Evolutionary conservation across 768 basidiomycete species (phyloP), one percentile per base, ranked within the genome.

Genomic region (Termitomyces sp.): DNA sequence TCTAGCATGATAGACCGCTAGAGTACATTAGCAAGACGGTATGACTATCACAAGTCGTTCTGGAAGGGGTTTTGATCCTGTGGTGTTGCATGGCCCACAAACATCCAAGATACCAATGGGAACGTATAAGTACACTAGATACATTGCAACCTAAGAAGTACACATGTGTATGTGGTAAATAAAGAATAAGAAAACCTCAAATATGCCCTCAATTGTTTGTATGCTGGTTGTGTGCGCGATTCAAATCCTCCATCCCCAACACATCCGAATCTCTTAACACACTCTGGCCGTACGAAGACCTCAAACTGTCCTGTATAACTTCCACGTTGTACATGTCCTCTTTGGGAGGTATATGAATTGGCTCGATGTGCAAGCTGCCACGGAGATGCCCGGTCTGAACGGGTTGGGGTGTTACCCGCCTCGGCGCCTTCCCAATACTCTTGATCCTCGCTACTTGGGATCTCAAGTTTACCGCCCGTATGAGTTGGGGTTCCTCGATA

Each of bases 1-100:
- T 79, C 80, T 10, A 80, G 76, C 5, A 82, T 83, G 82, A 72
- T 83, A 24, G 82, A 82, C 54, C 73, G 78, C 33, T 71, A 33
- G 37, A 33, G 8, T 55, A 27, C 16, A 34, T 46, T 0, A 24
- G 16, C 0, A 7, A 34, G 33, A 33, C 33, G 14, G 3, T 34
- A 24, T 33, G 32, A 14, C 30, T 27, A n/a, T n/a, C n/a, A n/a
- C n/a, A n/a, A n/a, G n/a, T n/a, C n/a, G n/a, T n/a, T n/a, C n/a
- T 30, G 30, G 7, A 30, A 30, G 30, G 30, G 22, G 37, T 53
- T 39, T 8, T 18, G 9, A 52, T 24, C 37, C 22, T 37, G 18
- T 16, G 9, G 16, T 45, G 24, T 37, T 50, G 34, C 36, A 24
- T 26, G 18, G 9, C 33, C n/a, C 3, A 30, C 33, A 24, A 32